These are phyloP conservation scores for Arctostaphylos glauca DNA, from an alignment of 148 eudicot genomes.

Conservation along the genomic window DNA sequence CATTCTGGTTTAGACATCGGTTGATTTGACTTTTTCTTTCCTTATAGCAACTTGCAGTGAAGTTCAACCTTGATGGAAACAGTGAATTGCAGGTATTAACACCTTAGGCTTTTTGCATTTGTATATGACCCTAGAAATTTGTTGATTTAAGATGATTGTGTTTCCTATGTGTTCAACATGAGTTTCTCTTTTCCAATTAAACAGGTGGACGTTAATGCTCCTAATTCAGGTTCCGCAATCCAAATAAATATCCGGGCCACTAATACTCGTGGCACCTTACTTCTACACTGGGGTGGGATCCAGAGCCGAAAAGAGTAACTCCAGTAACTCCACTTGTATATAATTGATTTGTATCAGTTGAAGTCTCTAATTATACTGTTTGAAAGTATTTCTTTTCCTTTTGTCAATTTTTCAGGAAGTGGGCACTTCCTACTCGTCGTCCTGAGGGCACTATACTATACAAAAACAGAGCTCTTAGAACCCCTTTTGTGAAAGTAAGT, in stretches of 20 bases:
- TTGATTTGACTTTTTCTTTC: conserved; percentile 6
- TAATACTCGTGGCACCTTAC: conserved; percentile 48
- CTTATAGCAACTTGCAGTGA: conserved; percentile 58
- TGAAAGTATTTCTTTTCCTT: conserved; percentile 7
- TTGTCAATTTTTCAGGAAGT: conserved; percentile 38
- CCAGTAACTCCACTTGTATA: conserved; percentile 36
- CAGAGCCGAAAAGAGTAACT: conserved; percentile 56
- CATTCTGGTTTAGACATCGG: conserved; percentile 12
- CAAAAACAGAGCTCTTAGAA: conserved; percentile 79
- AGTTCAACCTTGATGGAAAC: conserved; percentile 70
- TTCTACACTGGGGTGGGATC: conserved; percentile 90
- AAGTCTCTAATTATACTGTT: neutral
- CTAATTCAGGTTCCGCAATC: conserved; percentile 47
- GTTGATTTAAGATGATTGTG: neutral
- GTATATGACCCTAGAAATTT: neutral
- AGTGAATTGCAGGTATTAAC: conserved; percentile 77
- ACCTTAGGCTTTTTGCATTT: neutral
- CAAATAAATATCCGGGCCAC: conserved; percentile 58
- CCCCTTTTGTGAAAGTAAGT: conserved; percentile 75
- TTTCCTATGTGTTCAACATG: neutral
- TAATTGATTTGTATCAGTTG: neutral
- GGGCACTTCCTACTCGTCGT: conserved; percentile 73
- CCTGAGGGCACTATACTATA: conserved; percentile 74
- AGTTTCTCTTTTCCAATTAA: conserved; percentile 23
- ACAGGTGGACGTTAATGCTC: conserved; percentile 68